Evolutionary conservation across 768 basidiomycete species (phyloP).

Genomic region (Mrakia frigida): DNA sequence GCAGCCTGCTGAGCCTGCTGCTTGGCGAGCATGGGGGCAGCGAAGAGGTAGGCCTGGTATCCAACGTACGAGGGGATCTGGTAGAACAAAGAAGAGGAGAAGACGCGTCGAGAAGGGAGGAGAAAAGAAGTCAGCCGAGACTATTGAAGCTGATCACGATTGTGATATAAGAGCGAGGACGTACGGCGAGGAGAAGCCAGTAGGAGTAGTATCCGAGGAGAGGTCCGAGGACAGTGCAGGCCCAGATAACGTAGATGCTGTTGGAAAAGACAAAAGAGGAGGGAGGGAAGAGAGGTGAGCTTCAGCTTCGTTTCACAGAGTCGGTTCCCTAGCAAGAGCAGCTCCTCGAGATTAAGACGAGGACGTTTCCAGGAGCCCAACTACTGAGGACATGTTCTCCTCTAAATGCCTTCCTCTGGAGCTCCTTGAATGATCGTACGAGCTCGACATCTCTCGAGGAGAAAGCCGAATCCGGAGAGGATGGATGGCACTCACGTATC

Average conservation of each 20-base stretch:
- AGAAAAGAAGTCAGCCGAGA: not conserved
- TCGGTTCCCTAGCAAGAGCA: not conserved
- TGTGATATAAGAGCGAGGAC: conserved; percentile 16
- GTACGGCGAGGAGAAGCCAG: conserved; percentile 64
- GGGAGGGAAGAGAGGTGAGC: not conserved
- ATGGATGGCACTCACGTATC: conserved; percentile 12
- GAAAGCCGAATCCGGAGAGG: not conserved
- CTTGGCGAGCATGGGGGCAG: conserved; percentile 3
- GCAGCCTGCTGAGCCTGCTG: conserved; percentile 1
- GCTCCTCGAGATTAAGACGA: not conserved
- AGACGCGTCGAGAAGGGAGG: not conserved
- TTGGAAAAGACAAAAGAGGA: not conserved
- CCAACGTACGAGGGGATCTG: not conserved
- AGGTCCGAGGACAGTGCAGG: conserved; percentile 47
- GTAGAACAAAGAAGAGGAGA: not conserved
- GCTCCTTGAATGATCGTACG: not conserved
- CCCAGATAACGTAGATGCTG: conserved; percentile 63
- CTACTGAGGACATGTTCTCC: too few relatives aligned
- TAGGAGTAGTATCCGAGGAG: conserved; percentile 46
- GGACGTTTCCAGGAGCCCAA: too few relatives aligned
- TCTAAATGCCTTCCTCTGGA: too few relatives aligned
- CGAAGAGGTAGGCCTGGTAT: not conserved
- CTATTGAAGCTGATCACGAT: too few relatives aligned
- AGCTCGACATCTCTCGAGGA: not conserved
- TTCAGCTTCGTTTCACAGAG: not conserved